These are phyloP conservation scores for Pisolithus tinctorius DNA, from an alignment of 768 basidiomycete genomes.

Conservation along the genomic window DNA sequence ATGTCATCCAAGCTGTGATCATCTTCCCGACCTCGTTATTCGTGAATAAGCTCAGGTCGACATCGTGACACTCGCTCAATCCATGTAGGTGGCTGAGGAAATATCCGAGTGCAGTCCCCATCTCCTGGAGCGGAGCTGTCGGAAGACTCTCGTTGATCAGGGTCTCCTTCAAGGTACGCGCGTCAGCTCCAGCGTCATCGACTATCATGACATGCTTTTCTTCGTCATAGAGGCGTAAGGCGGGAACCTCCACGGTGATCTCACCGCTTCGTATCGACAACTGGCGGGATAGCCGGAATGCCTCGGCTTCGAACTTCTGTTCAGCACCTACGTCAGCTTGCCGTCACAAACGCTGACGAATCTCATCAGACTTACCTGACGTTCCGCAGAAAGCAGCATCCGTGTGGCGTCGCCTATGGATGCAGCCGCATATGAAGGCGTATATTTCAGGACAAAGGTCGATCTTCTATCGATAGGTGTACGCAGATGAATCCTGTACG, in stretches of 20 bases:
- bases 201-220: constrained; percentile 49
- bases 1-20: constrained; percentile 35
- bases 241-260: constrained; percentile 42
- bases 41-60: constrained; percentile 32
- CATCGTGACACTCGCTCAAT: constrained; percentile 31
- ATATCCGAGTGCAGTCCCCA: constrained; percentile 47
- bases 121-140: constrained; percentile 28
- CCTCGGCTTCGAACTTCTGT: constrained; percentile 39
- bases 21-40: constrained; percentile 34
- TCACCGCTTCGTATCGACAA: constrained; percentile 25
- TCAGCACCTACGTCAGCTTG: constrained; percentile 22
- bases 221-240: constrained; percentile 44
- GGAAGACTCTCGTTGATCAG: constrained; percentile 30
- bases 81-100: constrained; percentile 51
- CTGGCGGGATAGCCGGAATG: constrained; percentile 37
- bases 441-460: constrained; percentile 57
- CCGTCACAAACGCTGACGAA: neutral
- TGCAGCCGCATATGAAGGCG: constrained; percentile 35
- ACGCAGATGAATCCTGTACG: constrained; percentile 46
- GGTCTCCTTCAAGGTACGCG: constrained; percentile 34
- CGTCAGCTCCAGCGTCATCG: constrained; percentile 47
- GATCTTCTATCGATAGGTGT: constrained; percentile 32
- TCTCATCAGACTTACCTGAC: constrained; percentile 40
- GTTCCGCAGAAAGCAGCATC: constrained; percentile 34
- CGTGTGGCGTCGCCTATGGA: constrained; percentile 2